A percentile compares a stretch with the other conserved stretches of the same genome.
These are phyloP conservation scores for Colletotrichum truncatum DNA, from an alignment of 2,329 filamentous ascomycete genomes.

Conservation along the genomic window DNA sequence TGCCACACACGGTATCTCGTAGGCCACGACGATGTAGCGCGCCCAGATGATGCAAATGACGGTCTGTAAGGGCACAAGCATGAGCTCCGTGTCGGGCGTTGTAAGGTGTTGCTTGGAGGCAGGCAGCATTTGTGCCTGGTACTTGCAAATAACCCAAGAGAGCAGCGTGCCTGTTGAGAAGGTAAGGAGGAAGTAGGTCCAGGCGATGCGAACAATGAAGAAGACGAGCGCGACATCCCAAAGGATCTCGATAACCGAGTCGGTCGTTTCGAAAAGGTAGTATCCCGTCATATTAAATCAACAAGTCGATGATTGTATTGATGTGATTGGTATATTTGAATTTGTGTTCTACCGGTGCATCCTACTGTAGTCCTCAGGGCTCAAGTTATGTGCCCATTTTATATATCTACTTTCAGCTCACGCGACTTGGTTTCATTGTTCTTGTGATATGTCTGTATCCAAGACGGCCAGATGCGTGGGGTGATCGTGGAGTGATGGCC, in stretches of 20 bases:
- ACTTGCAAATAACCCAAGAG: conserved; percentile 4
- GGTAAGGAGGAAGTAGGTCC: conserved; percentile 41
- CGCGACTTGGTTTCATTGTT: neutral
- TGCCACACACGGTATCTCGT: conserved; percentile 25
- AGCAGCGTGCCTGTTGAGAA: conserved; percentile 35
- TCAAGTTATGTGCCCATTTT: neutral
- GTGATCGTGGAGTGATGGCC: conserved; percentile 19
- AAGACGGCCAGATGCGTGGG: conserved; percentile 7
- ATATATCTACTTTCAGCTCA: neutral
- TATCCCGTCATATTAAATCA: conserved; percentile 1
- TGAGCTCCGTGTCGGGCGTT: neutral
- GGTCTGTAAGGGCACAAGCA: neutral
- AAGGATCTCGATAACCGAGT: conserved; percentile 46
- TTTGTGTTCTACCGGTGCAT: neutral
- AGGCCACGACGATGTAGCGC: conserved; percentile 5
- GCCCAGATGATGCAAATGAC: conserved; percentile 1
- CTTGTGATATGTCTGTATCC: neutral
- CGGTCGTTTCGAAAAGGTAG: conserved; percentile 40
- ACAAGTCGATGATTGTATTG: neutral
- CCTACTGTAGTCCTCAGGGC: neutral
- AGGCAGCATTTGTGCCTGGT: neutral
- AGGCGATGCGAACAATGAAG: conserved; percentile 43
- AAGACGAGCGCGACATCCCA: conserved; percentile 47
- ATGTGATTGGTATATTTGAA: neutral
- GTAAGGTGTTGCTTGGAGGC: neutral